Base-by-base conservation (phyloP, 176 grass and related monocot genomes). In the Urochloa ruziziensis region DNA sequence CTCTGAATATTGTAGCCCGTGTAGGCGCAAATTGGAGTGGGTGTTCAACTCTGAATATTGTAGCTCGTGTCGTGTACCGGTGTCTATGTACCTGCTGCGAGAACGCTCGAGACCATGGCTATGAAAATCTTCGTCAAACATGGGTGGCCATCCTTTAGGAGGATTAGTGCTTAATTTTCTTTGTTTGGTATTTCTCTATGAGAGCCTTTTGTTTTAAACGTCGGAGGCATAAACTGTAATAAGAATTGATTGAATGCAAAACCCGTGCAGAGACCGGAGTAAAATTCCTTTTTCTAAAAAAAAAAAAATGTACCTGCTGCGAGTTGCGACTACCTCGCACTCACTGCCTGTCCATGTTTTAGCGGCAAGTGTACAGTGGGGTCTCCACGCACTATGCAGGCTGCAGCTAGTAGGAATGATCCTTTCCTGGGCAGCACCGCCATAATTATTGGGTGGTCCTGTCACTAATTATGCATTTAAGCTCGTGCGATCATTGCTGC, bases 391-490 rank as follows among this genome's bases (percentile, higher is more conserved):
- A 36, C 16, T 47, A 48, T 58, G 21, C 69, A 40, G 13, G n/a
- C 66, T 33, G 52, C 79, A 62, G 69, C n/a, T 68, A 35, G 51
- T 68, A 35, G 51, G 40, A 43, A 67, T 61, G 67, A 72, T 39
- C 36, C 47, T 73, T 3, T 30, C 46, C 23, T 79, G 3, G 27
- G 44, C 40, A 60, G 81, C 62, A 83, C 32, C 18, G 49, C 2
- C 61, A 76, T 51, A 34, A 82, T 72, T 72, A 29, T 37, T 37
- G 7, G 16, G 78, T 72, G 73, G 88, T 86, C 83, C 83, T 82
- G 64, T 90, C 12, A 59, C 79, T 78, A 66, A 82, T 36, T 10
- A 71, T 33, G 73, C 66, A 19, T 77, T 86, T 59, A 82, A 58
- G 5, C 58, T 78, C 56, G 44, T 36, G 15, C 0, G 17, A 81